Evolutionary conservation across 495 filamentous ascomycete genomes (phyloP).

Genomic region (Choiromyces venosus): DNA sequence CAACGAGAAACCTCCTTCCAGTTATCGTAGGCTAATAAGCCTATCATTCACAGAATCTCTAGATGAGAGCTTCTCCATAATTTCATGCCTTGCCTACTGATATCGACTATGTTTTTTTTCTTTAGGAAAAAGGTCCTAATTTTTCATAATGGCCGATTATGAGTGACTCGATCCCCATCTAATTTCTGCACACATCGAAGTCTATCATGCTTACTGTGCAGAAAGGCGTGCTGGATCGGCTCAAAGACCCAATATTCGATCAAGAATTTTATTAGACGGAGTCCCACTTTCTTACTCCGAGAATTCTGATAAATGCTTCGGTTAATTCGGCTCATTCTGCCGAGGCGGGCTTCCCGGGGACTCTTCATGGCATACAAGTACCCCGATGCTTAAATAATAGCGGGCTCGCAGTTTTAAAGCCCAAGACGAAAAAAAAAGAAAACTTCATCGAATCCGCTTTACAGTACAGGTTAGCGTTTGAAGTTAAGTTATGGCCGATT

Average conservation of each 20-base stretch:
- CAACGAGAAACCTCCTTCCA: too few relatives aligned
- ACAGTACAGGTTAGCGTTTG: neutral
- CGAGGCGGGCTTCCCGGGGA: neutral
- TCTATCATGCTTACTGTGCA: neutral
- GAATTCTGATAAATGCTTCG: neutral
- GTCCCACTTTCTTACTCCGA: too few relatives aligned
- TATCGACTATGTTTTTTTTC: too few relatives aligned
- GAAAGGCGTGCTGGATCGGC: too few relatives aligned
- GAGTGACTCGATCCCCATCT: neutral
- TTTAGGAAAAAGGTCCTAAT: neutral
- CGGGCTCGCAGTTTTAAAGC: neutral
- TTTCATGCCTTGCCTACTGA: neutral
- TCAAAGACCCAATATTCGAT: neutral
- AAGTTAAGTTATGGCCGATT: constrained; percentile 10
- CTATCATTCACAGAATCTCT: neutral
- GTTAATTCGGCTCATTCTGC: neutral
- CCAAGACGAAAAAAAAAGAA: neutral
- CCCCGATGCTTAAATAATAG: neutral
- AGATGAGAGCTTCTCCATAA: neutral
- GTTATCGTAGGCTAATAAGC: neutral
- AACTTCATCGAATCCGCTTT: neutral
- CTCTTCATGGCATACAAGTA: too few relatives aligned
- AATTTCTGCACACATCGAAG: neutral
- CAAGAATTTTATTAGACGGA: neutral
- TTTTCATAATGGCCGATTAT: neutral